Percentiles rank a stretch among this genome's conserved stretches.
phyloP scores from a whole-genome alignment of 2,329 filamentous ascomycete species.

The Colletotrichum sp. region DNA sequence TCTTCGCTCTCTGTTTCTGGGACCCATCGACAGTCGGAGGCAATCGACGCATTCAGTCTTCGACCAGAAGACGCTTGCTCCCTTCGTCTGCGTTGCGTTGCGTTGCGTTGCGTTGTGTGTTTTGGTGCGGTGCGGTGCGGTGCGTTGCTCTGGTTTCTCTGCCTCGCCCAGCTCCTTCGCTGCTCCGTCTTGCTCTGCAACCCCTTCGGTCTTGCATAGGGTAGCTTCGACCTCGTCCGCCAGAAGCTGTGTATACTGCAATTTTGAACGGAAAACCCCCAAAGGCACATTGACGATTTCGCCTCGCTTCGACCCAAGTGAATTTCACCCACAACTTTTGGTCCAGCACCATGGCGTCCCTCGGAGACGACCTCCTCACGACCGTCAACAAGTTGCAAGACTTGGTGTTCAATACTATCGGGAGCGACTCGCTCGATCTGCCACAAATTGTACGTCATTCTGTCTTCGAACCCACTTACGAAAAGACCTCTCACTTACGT shows the following conservation, averaged over 20 bases:
- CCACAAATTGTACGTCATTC: constrained; percentile 86
- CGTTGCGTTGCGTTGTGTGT: background rate
- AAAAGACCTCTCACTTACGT: background rate
- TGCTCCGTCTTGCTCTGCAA: background rate
- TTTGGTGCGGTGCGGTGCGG: background rate
- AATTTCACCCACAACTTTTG: background rate
- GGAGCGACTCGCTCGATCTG: constrained; percentile 95
- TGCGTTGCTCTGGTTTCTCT: background rate
- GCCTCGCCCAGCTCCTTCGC: background rate
- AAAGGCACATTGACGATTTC: background rate
- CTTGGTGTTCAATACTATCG: constrained; percentile 99
- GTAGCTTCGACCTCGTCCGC: background rate
- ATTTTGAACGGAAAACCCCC: background rate
- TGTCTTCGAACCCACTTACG: background rate
- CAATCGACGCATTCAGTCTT: background rate
- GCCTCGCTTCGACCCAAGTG: background rate
- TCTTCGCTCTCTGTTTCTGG: background rate
- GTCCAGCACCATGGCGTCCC: constrained; percentile 75
- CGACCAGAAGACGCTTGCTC: background rate
- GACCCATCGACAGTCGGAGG: background rate
- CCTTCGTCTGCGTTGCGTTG: background rate
- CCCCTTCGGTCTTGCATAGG: background rate
- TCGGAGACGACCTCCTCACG: constrained; percentile 92
- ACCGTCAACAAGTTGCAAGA: constrained; percentile 99
- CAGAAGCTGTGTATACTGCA: background rate